A percentile compares a stretch with the other conserved stretches of the same genome.
Conservation (phyloP, 805 yeast species). For the Candida nanaspora region DNA sequence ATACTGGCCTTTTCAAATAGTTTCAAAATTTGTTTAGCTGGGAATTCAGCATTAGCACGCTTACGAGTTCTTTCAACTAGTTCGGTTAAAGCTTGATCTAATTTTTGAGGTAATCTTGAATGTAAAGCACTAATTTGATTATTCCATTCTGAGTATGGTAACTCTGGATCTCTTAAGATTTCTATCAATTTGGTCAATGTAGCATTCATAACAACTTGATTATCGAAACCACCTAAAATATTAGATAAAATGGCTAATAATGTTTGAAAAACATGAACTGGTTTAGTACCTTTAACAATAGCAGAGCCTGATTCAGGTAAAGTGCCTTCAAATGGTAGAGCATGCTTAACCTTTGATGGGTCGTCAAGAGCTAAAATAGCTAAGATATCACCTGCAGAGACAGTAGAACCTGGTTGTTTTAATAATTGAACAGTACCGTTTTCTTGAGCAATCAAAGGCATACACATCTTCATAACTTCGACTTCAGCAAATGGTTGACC, state of each 20-base stretch:
- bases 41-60: slow-evolving; percentile 72
- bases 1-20: slow-evolving; percentile 55
- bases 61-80: slow-evolving; percentile 60
- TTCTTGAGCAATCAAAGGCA: slow-evolving; percentile 93
- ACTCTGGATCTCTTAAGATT: slow-evolving; percentile 67
- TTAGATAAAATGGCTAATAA: slow-evolving; percentile 58
- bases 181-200: slow-evolving; percentile 68
- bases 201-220: slow-evolving; percentile 87
- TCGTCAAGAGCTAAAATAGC: slow-evolving; percentile 94
- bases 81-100: slow-evolving; percentile 60
- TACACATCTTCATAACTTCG: slow-evolving; percentile 99
- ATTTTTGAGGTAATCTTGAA: slow-evolving; percentile 74
- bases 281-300: slow-evolving; percentile 72
- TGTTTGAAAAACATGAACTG: slow-evolving; percentile 64
- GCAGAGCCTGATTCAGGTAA: slow-evolving; percentile 87
- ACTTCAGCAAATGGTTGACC: slow-evolving; percentile 98
- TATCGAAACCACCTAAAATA: slow-evolving; percentile 87
- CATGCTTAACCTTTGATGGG: slow-evolving; percentile 95
- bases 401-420: slow-evolving; percentile 98
- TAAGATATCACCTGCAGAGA: slow-evolving; percentile 92
- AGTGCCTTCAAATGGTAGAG: slow-evolving; percentile 90
- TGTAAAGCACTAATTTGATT: slow-evolving; percentile 84
- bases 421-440: slow-evolving; percentile 87
- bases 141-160: slow-evolving; percentile 93
- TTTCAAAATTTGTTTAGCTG: slow-evolving; percentile 78